phyloP scores from a whole-genome alignment of 208 protist species.

The Wallacemonas collosoma region DNA sequence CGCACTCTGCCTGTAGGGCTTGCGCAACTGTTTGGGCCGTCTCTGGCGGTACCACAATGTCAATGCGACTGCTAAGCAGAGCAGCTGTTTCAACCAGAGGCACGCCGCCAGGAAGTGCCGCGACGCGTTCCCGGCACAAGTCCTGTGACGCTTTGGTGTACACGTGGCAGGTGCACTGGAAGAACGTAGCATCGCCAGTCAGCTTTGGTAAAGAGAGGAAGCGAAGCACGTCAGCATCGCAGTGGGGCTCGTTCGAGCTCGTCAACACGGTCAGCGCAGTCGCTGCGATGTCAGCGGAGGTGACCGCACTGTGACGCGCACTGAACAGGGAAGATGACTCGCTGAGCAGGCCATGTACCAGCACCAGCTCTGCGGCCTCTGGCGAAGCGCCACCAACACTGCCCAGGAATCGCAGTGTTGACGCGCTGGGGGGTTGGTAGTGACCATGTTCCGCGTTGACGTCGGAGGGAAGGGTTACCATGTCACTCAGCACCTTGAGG shows the following conservation, averaged over 20 bases:
- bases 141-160: constrained; percentile 13
- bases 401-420: constrained; percentile 21
- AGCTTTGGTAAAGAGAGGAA: constrained; percentile 11
- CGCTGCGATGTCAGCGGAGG: constrained; percentile 11
- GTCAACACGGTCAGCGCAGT: constrained; percentile 18
- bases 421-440: neutral
- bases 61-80: constrained; percentile 19
- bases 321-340: no score
- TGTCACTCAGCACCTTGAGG: constrained; percentile 18
- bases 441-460: no score
- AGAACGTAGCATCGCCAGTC: constrained; percentile 23
- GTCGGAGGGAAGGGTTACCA: neutral
- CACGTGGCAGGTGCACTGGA: constrained; percentile 29
- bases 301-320: neutral
- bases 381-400: constrained; percentile 24
- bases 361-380: constrained; percentile 26
- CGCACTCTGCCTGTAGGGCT: constrained; percentile 16
- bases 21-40: neutral
- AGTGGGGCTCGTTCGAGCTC: constrained; percentile 14
- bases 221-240: constrained; percentile 7
- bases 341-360: constrained; percentile 21
- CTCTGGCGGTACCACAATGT: neutral
- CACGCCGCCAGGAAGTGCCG: neutral
- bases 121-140: constrained; percentile 6
- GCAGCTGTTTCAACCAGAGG: constrained; percentile 25